Evolutionary conservation across 768 basidiomycete species (phyloP), one percentile per base, ranked within the genome.

Genomic region (Podaxis rugospora): DNA sequence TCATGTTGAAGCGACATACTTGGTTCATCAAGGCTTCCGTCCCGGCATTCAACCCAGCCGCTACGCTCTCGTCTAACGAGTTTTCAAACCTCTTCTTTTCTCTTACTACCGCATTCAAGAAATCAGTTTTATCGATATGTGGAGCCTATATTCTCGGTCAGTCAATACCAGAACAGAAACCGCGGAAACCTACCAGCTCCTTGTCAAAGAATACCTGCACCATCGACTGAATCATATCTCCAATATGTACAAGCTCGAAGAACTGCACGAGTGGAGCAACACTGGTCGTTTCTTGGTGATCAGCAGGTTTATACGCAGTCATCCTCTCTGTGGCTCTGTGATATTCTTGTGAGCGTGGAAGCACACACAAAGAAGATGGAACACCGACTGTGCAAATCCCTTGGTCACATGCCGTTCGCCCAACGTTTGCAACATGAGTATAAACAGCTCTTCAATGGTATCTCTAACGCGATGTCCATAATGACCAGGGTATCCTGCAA

Each of bases 141-240:
- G 81, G 85, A 0, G 90, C 86, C 92, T 93, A 57, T 3, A 4
- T 7, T 5, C 42, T 18, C 16, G 46, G 14, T 28, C 46, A 37
- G 23, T 25, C 13, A 36, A 28, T 46, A 23, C 32, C 51, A 28
- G n/a, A 49, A 27, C 58, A 18, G 40, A 50, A 21, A n/a, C 10
- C 46, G 16, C 55, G n/a, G 16, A 49, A 5, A 70, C 87, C 25
- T 63, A 91, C 93, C 74, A 98, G 76, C 67, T 97, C 96, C 68
- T 95, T 95, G 69, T 98, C 97, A 69, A 96, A 99, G 72, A 95
- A 99, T 1, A 98, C 97, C 66, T 99, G 95, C 5, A 97, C 86
- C 87, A 98, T 98, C 16, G 89, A 93, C 73, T 96, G 93, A 47
- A 98, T 98, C 14, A 93, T 99, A 69, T 99, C 96, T 0, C 95